Percentiles rank a stretch among this genome's conserved stretches.
These are phyloP conservation scores for Escovopsis sp. DNA, from an alignment of 2,329 filamentous ascomycete species.

Conservation along the genomic window DNA sequence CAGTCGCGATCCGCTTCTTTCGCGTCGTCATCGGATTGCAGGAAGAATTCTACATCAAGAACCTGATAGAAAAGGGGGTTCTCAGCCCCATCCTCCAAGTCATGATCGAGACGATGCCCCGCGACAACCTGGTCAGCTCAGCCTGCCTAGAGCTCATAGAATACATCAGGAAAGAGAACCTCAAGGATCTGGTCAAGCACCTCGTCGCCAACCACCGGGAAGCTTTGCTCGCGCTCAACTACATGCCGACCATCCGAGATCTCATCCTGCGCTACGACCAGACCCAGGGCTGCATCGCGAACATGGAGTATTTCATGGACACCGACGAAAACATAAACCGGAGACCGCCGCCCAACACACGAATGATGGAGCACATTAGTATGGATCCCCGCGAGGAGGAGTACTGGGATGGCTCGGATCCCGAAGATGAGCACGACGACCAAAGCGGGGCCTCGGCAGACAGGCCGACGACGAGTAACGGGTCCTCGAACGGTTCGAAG, in stretches of 20 bases:
- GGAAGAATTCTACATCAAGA: constrained; percentile 81
- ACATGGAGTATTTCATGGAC: constrained; percentile 58
- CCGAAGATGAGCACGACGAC: constrained; percentile 56
- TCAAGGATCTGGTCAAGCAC: constrained; percentile 70
- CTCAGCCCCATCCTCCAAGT: constrained; percentile 77
- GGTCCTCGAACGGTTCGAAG: constrained; percentile 45
- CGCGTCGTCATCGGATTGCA: constrained; percentile 71
- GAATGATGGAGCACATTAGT: constrained; percentile 55
- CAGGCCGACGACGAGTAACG: constrained; percentile 32
- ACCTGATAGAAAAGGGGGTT: constrained; percentile 67
- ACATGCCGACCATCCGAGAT: constrained; percentile 71
- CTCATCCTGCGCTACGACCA: constrained; percentile 69
- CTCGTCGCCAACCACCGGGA: constrained; percentile 75
- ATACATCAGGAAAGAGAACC: constrained; percentile 66
- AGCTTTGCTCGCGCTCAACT: constrained; percentile 58
- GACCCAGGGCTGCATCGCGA: constrained; percentile 50
- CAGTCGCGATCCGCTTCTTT: constrained; percentile 87
- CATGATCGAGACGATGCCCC: constrained; percentile 69
- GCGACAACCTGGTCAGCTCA: constrained; percentile 87
- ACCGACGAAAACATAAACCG: constrained; percentile 44
- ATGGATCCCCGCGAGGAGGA: constrained; percentile 78
- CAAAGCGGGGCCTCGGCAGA: constrained; percentile 13
- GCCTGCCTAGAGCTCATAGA: constrained; percentile 91
- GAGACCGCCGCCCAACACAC: constrained; percentile 29
- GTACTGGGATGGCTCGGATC: constrained; percentile 84